Evolutionary conservation across 768 basidiomycete genomes (phyloP).

Genomic region (Calvatia gigantea): DNA sequence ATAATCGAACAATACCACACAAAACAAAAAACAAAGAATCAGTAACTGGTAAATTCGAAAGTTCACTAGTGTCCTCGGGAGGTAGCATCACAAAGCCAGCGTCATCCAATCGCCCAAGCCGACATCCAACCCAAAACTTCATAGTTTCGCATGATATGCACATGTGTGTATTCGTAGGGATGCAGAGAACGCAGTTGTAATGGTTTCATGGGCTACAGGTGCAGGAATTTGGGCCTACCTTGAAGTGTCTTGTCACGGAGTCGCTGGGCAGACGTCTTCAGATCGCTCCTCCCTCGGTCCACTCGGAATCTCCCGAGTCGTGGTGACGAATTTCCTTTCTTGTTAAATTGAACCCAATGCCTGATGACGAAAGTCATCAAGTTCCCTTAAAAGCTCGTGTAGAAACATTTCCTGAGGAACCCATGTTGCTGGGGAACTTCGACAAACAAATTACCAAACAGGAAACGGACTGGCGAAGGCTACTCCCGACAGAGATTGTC

Average conservation of each 20-base stretch:
- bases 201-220: background rate
- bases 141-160: conserved; percentile 11
- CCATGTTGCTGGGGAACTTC: too few species aligned
- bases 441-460: too few species aligned
- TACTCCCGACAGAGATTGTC: too few species aligned
- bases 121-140: conserved; percentile 39
- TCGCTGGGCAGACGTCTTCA: conserved; percentile 8
- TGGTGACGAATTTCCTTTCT: background rate
- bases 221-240: conserved; percentile 16
- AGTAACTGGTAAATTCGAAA: conserved; percentile 12
- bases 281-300: conserved; percentile 9
- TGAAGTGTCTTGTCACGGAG: conserved; percentile 16
- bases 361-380: too few species aligned
- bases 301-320: conserved; percentile 5
- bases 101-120: conserved; percentile 32
- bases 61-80: background rate
- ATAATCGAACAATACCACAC: conserved; percentile 11
- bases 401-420: too few species aligned
- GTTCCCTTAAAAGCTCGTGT: too few species aligned
- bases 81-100: conserved; percentile 1
- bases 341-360: too few species aligned
- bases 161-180: background rate
- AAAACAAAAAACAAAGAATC: conserved; percentile 13
- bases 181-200: background rate
- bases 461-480: too few species aligned